Evolutionary conservation across 257 asterid genomes (phyloP), one percentile per base, ranked within the genome.

Genomic region (Ajuga chamaepitys): DNA sequence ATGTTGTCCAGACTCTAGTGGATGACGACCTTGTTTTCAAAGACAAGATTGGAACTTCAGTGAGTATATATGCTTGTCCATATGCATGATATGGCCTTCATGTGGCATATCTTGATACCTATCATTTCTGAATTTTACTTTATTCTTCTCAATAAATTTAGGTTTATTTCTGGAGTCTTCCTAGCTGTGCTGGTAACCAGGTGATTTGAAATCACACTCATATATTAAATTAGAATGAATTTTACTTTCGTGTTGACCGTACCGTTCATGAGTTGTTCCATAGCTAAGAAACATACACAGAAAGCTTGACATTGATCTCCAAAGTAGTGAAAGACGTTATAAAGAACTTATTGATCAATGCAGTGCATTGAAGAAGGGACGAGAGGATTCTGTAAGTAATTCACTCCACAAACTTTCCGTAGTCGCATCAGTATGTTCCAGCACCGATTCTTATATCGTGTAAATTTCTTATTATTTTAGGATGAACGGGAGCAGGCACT

Each of bases 171-270:
- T 94, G 97, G 97, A 94, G 99, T 71, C 95, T 94, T 66, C 96
- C 96, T 56, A 94, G 99, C 82, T 90, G 96, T 81, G 99, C 97
- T 74, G 97, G 98, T 57, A 94, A 90, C 75, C 99, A 94, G 95
- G 99, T 90, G 47, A 74, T 54, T 52, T 60, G 44, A 61, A 17
- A 2, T 59, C 55, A 47, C 24, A 46, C 68, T 57, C 57, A 52
- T 72, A 26, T 30, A 26, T 62, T 30, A 54, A 42, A 58, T 24
- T 28, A 20, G 16, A 40, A 46, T 54, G 18, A 45, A 4, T 37
- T 58, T 28, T 55, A 20, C 41, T 40, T 59, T 48, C 18, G 25
- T 69, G 55, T 62, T 59, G 35, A 52, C 40, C 54, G 41, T 51
- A n/a, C 64, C 53, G 63, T 42, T 12, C 54, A 25, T 67, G 25